These are phyloP conservation scores for Coemansia erecta DNA, from an alignment of 192 early-diverging fungal genomes.

Conservation along the genomic window DNA sequence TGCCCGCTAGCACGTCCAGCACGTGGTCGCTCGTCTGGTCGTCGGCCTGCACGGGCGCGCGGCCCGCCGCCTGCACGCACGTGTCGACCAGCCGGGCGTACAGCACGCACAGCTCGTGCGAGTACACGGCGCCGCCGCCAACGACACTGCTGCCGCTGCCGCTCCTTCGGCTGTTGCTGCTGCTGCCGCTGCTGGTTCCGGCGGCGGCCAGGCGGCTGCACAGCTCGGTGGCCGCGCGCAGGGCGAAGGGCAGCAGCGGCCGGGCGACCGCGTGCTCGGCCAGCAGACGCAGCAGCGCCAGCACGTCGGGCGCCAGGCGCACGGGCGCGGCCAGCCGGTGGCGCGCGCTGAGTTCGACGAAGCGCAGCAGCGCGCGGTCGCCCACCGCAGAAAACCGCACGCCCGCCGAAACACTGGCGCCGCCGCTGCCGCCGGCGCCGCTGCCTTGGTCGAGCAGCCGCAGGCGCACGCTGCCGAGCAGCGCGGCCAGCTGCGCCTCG, in stretches of 20 bases:
- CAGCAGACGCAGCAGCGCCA: slow-evolving; percentile 34
- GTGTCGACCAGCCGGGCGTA: slow-evolving; percentile 62
- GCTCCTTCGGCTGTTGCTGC: slow-evolving; percentile 8
- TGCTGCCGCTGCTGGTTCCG: slow-evolving; percentile 10
- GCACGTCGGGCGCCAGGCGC: slow-evolving; percentile 24
- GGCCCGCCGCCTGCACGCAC: slow-evolving; percentile 73
- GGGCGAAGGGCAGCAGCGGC: slow-evolving; percentile 35
- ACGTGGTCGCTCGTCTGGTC: slow-evolving; percentile 70
- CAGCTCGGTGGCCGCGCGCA: slow-evolving; percentile 49
- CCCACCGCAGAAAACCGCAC: slow-evolving; percentile 14
- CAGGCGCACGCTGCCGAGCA: slow-evolving; percentile 32
- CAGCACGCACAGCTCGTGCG: slow-evolving; percentile 22
- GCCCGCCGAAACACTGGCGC: no score
- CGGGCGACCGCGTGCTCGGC: slow-evolving; percentile 30
- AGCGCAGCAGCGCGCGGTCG: slow-evolving; percentile 30
- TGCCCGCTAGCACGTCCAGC: slow-evolving; percentile 23
- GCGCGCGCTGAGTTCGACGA: slow-evolving; percentile 39
- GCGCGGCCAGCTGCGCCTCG: slow-evolving; percentile 15
- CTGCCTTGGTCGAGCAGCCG: slow-evolving; percentile 13
- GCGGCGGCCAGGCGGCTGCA: slow-evolving; percentile 36
- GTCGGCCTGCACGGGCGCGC: slow-evolving; percentile 69
- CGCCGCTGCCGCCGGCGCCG: no score
- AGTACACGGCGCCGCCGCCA: slow-evolving; percentile 19
- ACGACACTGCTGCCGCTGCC: no score
- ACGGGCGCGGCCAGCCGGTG: slow-evolving; percentile 25